Conservation (phyloP, 1,284 basidiomycete genomes). For the Ustilago nuda region DNA sequence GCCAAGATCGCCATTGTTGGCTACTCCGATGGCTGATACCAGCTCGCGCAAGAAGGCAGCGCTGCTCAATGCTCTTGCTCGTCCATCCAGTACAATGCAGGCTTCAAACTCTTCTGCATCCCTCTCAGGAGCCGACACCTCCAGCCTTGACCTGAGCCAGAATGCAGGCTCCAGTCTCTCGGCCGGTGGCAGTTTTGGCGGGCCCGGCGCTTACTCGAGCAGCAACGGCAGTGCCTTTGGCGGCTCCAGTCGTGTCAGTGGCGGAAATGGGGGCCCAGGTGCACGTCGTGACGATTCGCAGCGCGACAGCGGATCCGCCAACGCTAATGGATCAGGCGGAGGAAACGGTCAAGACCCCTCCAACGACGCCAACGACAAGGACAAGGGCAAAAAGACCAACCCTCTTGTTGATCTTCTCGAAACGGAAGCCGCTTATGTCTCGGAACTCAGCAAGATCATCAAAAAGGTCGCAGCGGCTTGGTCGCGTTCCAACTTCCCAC, state of each 20-base stretch:
- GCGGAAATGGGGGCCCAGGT: constrained; percentile 9
- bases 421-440: constrained; percentile 92
- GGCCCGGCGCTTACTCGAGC: constrained; percentile 21
- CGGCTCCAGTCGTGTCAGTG: constrained; percentile 9
- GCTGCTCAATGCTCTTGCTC: constrained; percentile 33
- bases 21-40: constrained; percentile 7
- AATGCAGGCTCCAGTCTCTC: constrained; percentile 28
- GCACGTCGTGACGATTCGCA: constrained; percentile 20
- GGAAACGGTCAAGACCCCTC: constrained; percentile 35
- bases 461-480: constrained; percentile 97
- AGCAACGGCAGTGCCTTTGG: constrained; percentile 17
- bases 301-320: constrained; percentile 22
- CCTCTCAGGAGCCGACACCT: constrained; percentile 17
- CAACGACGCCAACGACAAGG: constrained; percentile 32
- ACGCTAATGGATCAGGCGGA: constrained; percentile 36
- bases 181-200: constrained; percentile 23
- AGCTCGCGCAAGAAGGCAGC: constrained; percentile 26
- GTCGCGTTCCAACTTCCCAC: constrained; percentile 93
- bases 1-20: constrained; percentile 16
- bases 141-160: constrained; percentile 32
- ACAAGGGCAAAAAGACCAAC: constrained; percentile 72
- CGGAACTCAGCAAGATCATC: constrained; percentile 87
- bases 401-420: constrained; percentile 92
- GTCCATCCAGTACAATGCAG: constrained; percentile 19
- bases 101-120: constrained; percentile 18